Evolutionary conservation across 805 yeast genomes (phyloP).

Genomic region (Myxozyma lipomycoides): DNA sequence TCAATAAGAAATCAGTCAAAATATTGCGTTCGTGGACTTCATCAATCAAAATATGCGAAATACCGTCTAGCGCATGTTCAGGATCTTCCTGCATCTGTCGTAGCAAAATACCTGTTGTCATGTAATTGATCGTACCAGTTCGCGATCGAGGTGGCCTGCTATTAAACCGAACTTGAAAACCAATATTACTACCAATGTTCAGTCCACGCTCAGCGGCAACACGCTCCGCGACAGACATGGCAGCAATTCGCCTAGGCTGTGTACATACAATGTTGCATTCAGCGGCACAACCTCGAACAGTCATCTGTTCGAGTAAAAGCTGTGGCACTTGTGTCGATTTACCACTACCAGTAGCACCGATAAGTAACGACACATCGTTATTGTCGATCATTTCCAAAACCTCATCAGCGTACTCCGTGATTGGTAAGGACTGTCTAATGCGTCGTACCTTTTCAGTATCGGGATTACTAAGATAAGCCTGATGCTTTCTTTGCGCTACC

Average conservation of each 20-base stretch:
- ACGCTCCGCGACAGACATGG: slow-evolving; percentile 60
- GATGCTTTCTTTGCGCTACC: background rate
- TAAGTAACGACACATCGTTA: slow-evolving; percentile 23
- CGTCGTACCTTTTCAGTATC: slow-evolving; percentile 11
- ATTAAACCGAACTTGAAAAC: slow-evolving; percentile 74
- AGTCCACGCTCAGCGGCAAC: slow-evolving; percentile 70
- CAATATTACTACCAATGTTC: slow-evolving; percentile 64
- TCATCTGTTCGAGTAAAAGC: slow-evolving; percentile 27
- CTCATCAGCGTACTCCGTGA: slow-evolving; percentile 12
- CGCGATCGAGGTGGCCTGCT: slow-evolving; percentile 47
- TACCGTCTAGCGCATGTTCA: slow-evolving; percentile 9
- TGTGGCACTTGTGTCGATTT: slow-evolving; percentile 33
- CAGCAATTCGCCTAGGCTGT: slow-evolving; percentile 33
- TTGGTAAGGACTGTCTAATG: slow-evolving; percentile 15
- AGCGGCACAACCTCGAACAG: slow-evolving; percentile 16
- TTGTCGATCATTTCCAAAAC: slow-evolving; percentile 20
- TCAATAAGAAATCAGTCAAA: slow-evolving; percentile 70
- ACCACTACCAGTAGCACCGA: slow-evolving; percentile 33
- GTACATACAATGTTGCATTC: slow-evolving; percentile 29
- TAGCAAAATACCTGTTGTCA: slow-evolving; percentile 84
- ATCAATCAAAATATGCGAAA: slow-evolving; percentile 62
- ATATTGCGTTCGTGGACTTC: slow-evolving; percentile 85
- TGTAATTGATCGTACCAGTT: slow-evolving; percentile 61
- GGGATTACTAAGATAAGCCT: slow-evolving; percentile 1
- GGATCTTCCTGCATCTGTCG: slow-evolving; percentile 36